Evolutionary conservation across 139 green algal genomes (phyloP).

Genomic region (Chlorella sp.): DNA sequence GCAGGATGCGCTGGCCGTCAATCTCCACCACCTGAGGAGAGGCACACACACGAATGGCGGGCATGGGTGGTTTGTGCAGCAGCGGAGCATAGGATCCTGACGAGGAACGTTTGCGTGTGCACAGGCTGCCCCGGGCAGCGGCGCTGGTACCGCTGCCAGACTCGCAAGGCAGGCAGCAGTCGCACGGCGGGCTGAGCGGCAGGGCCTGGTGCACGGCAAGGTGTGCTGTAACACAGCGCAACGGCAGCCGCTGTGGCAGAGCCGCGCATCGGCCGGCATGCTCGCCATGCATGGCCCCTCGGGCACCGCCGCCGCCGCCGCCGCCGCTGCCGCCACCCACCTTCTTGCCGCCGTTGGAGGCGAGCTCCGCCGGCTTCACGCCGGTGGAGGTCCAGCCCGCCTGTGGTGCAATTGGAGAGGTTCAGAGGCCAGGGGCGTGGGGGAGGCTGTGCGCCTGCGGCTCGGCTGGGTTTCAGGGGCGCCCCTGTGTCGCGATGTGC

Average conservation of each 20-base stretch:
- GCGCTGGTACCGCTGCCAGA: too few species aligned
- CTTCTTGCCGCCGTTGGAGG: conserved; percentile 23
- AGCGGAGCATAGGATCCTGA: too few species aligned
- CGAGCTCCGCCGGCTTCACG: conserved; percentile 22
- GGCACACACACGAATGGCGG: too few species aligned
- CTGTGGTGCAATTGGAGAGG: not conserved
- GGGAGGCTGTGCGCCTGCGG: not conserved
- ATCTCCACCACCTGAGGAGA: conserved; percentile 15
- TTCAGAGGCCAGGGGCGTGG: too few species aligned
- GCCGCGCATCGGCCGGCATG: not conserved
- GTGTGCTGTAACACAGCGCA: too few species aligned
- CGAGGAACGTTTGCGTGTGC: too few species aligned
- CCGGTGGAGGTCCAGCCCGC: conserved; percentile 19
- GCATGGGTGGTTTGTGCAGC: not conserved
- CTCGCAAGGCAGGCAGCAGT: not conserved
- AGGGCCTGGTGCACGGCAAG: too few species aligned
- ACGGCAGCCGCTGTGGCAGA: too few species aligned
- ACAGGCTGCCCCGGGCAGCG: not conserved
- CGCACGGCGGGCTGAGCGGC: too few species aligned
- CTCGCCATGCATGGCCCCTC: not conserved
- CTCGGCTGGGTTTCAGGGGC: too few species aligned
- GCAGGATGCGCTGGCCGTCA: conserved; percentile 47
- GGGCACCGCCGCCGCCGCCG: not conserved
- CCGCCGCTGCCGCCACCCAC: not conserved
- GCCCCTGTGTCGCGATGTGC: not conserved